Evolutionary conservation across 2,329 filamentous ascomycete genomes (phyloP), one percentile per base, ranked within the genome.

Genomic region (Decorospora gaudefroyi): DNA sequence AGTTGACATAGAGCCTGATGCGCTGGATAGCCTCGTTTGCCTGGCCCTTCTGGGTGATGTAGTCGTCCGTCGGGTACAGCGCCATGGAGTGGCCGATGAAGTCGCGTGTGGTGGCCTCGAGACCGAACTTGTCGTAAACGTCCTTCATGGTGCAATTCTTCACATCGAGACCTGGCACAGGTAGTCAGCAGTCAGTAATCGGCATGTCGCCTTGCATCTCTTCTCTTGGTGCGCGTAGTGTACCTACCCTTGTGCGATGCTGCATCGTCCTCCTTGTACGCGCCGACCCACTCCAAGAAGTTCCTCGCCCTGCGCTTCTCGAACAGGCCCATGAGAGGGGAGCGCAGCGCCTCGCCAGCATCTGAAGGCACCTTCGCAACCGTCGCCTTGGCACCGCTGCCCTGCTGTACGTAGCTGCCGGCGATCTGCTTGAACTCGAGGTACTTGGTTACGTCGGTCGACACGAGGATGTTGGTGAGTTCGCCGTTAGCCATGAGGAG

Each of bases 11-110:
- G 32, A 99, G 81, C 58, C 89, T 84, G 71, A 99, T 96, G 62
- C 92, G 90, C 74, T 92, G 84, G 62, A 99, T 88, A 43, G 88
- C 84, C 70, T 96, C 90, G 60, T 87, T 84, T 30, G 91, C 90
- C 66, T 78, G 77, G 55, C 91, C 91, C 35, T 79, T 75, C 53
- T 80, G 73, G 57, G 79, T 83, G 67, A 95, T 85, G 76, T 99
- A 96, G 49, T 86, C 84, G 70, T 97, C 92, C 46, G 88, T 90
- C 43, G 87, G 84, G 77, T 91, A 97, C 35, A 99, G 84, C 47
- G 93, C 93, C 93, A 99, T 99, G 64, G 92, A 90, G 74, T 99
- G 93, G 55, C 93, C 93, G 64, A 97, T 88, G 70, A 99, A 99
- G 75, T 99, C 93, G 63, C 88, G 86, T 59, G 93, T 99, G 46